These are phyloP conservation scores for Trypanosoma platydactyli DNA, from an alignment of 208 protist genomes.

Conservation along the genomic window DNA sequence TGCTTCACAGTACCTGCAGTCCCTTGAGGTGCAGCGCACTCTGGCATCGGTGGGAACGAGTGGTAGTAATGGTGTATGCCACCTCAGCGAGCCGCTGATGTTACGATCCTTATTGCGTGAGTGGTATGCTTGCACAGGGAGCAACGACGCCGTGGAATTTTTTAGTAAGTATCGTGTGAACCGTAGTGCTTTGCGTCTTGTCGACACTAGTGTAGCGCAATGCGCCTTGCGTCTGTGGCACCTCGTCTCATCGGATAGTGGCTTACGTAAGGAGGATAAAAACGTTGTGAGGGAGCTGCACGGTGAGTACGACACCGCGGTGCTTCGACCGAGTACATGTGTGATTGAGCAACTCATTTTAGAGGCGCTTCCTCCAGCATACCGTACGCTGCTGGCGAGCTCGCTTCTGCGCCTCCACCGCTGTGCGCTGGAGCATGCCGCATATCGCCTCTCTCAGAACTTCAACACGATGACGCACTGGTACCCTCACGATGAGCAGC, in stretches of 20 bases:
- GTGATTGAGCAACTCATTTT: slow-evolving; percentile 26
- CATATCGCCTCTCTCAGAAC: slow-evolving; percentile 28
- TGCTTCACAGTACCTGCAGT: slow-evolving; percentile 21
- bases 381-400: slow-evolving; percentile 35
- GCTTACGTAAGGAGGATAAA: slow-evolving; percentile 2
- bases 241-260: slow-evolving; percentile 24
- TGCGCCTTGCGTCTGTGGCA: slow-evolving; percentile 53
- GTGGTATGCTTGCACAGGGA: slow-evolving; percentile 60
- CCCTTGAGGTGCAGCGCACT: slow-evolving; percentile 18
- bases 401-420: slow-evolving; percentile 59
- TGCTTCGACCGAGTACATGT: slow-evolving; percentile 13
- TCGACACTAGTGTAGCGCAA: slow-evolving; percentile 59
- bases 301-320: slow-evolving; percentile 33
- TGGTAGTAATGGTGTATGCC: slow-evolving; percentile 1
- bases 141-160: slow-evolving; percentile 28
- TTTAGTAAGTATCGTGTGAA: slow-evolving; percentile 35
- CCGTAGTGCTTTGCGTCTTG: slow-evolving; percentile 50
- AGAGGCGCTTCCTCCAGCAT: slow-evolving; percentile 28
- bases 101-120: slow-evolving; percentile 51
- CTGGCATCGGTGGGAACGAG: slow-evolving; percentile 5
- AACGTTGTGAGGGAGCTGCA: slow-evolving; percentile 24
- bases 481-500: slow-evolving; percentile 30
- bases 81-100: slow-evolving; percentile 78
- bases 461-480: slow-evolving; percentile 20
- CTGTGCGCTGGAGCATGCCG: slow-evolving; percentile 39